Evolutionary conservation across 2,329 filamentous ascomycete genomes (phyloP), one percentile per base, ranked within the genome.

Genomic region (Onygenales sp.): DNA sequence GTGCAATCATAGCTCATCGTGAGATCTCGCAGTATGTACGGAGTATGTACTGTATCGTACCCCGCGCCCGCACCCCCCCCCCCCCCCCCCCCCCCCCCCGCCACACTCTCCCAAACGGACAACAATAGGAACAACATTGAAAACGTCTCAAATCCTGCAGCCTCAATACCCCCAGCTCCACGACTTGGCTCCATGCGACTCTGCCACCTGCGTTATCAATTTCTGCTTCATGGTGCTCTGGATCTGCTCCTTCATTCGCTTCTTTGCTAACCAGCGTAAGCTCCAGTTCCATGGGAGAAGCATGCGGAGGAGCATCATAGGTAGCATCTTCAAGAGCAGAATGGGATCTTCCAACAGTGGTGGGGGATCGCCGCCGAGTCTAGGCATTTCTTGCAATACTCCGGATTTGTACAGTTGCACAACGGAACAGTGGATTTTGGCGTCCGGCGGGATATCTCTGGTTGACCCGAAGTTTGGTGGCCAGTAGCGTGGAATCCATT

Each of bases 401-500:
- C 59, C 61, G 17, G 63, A 55, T 31, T 61, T 55, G 42, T 58
- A 51, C 63, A 65, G 61, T 46, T 61, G 56, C 32, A 61, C 55
- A 4, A 70, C 66, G 21, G 61, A 66, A 5, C 48, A 45, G 52
- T 71, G 67, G 31, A 71, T 62, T 14, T 52, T 52, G 7, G 66
- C 67, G 21, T 63, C 60, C 2, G 41, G 21, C 6, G 68, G 68
- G 21, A 70, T 62, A 52, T 71, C 68, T 43, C 68, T 59, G 3
- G 57, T 44, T 2, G 67, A 61, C 1, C 68, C 68, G 35, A 66
- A 54, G 54, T 69, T 70, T 8, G 68, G 68, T n/a, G 68, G 68
- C 46, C 62, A 61, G 54, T 64, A 62, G 7, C 64, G 61, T 2
- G 65, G 64, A 10, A 68, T 59, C 68, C 68, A 71, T 57, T 65